Evolutionary conservation across 2,329 filamentous ascomycete genomes (phyloP).

Genomic region (Diaporthe sp.): DNA sequence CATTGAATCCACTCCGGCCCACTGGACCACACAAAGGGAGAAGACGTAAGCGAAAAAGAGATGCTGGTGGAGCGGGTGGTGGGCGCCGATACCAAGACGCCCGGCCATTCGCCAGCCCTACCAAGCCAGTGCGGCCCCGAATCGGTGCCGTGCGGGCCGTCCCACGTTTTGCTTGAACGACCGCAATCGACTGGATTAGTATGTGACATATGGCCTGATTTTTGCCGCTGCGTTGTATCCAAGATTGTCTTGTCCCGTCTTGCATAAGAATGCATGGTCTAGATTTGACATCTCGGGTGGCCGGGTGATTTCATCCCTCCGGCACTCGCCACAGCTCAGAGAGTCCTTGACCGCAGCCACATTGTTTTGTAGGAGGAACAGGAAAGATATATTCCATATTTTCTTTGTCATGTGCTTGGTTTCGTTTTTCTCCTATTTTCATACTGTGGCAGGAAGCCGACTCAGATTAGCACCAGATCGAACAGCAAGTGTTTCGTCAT

Average conservation of each 20-base stretch:
- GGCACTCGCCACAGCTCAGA: background rate
- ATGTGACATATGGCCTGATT: background rate
- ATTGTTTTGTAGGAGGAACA: background rate
- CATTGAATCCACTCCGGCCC: background rate
- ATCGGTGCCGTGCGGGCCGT: slow-evolving; percentile 16
- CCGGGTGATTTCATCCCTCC: background rate
- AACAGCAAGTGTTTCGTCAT: background rate
- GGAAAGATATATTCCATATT: background rate
- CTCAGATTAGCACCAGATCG: background rate
- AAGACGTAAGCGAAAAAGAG: background rate
- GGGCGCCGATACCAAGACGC: background rate
- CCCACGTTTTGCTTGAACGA: background rate
- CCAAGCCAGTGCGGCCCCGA: background rate
- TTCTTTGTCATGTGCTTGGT: background rate
- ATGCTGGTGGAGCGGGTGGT: background rate
- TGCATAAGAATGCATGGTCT: background rate
- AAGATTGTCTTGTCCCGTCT: background rate
- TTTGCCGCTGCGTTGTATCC: background rate
- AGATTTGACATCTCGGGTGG: background rate
- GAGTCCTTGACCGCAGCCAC: background rate
- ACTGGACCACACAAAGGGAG: background rate
- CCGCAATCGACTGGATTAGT: background rate
- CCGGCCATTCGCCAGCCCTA: background rate
- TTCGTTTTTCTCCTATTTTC: background rate
- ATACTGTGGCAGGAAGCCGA: too few relatives aligned